A percentile compares a stretch with the other conserved stretches of the same genome.
These are phyloP conservation scores for Chlamydomonas reinhardtii DNA, from an alignment of 163 green algal genomes.

Conservation along the genomic window DNA sequence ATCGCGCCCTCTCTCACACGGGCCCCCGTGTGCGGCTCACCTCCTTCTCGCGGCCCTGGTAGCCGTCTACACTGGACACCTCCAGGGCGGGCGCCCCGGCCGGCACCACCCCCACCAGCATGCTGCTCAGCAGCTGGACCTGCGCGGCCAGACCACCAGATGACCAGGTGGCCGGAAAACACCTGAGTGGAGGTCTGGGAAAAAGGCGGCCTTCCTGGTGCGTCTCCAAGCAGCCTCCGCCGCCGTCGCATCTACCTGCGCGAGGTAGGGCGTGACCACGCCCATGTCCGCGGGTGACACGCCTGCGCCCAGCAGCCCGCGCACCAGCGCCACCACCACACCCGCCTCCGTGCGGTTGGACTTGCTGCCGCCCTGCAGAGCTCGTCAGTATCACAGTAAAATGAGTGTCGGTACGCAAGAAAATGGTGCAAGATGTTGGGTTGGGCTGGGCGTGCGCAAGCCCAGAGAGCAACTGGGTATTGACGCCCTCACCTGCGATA, in stretches of 20 bases:
- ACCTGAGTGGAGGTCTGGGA: too few species aligned
- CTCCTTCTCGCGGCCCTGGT: slow-evolving; percentile 93
- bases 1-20: too few species aligned
- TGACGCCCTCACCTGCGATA: slow-evolving; percentile 28
- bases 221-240: background rate
- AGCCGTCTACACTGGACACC: slow-evolving; percentile 90
- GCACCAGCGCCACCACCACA: slow-evolving; percentile 39
- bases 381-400: too few species aligned
- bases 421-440: too few species aligned
- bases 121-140: slow-evolving; percentile 48
- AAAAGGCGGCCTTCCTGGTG: too few species aligned
- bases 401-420: too few species aligned
- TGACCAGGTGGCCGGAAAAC: too few species aligned
- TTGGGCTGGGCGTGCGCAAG: too few species aligned
- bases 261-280: slow-evolving; percentile 57
- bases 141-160: slow-evolving; percentile 6
- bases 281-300: slow-evolving; percentile 43
- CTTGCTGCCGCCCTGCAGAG: slow-evolving; percentile 59
- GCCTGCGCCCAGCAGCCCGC: slow-evolving; percentile 45
- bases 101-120: slow-evolving; percentile 9
- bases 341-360: slow-evolving; percentile 52
- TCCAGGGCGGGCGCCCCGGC: slow-evolving; percentile 58
- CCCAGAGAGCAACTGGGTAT: too few species aligned
- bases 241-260: slow-evolving; percentile 35
- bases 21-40: too few species aligned